Conservation (phyloP, 1,284 basidiomycete species). For the Ustilago trichophora region DNA sequence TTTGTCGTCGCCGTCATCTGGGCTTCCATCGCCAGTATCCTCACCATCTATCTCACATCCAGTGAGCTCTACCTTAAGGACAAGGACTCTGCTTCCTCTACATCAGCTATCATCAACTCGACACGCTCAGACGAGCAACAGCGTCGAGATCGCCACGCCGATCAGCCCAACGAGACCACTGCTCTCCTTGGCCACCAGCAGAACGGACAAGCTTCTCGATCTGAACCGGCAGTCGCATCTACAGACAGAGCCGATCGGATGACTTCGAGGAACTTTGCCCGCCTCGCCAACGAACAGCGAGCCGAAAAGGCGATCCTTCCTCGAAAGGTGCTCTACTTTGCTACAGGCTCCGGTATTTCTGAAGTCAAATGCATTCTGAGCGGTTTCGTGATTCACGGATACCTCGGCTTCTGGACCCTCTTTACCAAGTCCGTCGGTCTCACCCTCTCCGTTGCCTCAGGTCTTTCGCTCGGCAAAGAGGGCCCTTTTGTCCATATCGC, state of each 20-base stretch:
- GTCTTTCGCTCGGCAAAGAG: conserved; percentile 73
- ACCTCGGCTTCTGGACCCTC: conserved; percentile 86
- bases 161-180: conserved; percentile 31
- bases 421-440: conserved; percentile 89
- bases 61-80: conserved; percentile 52
- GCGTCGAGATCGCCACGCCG: background rate
- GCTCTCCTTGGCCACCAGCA: conserved; percentile 17
- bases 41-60: conserved; percentile 87
- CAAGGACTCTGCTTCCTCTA: conserved; percentile 10
- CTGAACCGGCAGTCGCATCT: background rate
- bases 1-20: conserved; percentile 68
- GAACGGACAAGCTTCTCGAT: conserved; percentile 9
- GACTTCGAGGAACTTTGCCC: conserved; percentile 10
- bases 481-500: conserved; percentile 97
- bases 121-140: conserved; percentile 1
- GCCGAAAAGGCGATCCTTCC: conserved; percentile 69
- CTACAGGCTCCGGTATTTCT: conserved; percentile 93
- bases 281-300: conserved; percentile 41
- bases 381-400: conserved; percentile 92
- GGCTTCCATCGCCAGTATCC: conserved; percentile 69
- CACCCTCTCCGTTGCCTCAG: conserved; percentile 73
- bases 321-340: conserved; percentile 70
- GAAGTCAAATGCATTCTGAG: conserved; percentile 97
- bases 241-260: conserved; percentile 5
- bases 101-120: conserved; percentile 10